Evolutionary conservation across 1,139 yeast species (phyloP).

Genomic region (Candida pseudocylindracea): DNA sequence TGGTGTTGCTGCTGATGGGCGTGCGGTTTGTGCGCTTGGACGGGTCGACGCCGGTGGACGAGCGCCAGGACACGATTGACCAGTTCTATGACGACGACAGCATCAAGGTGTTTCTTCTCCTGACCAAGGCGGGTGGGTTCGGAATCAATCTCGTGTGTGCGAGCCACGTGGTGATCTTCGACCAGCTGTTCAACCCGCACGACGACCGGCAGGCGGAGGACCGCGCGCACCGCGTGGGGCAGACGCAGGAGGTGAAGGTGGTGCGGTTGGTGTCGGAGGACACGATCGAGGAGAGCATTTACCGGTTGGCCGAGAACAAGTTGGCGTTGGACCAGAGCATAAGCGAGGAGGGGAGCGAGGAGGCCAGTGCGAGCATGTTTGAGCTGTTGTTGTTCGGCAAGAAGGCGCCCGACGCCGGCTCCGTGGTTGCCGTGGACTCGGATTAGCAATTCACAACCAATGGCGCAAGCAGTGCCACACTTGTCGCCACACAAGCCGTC

Average conservation of each 20-base stretch:
- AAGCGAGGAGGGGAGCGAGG: conserved; percentile 27
- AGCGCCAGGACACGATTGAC: conserved; percentile 82
- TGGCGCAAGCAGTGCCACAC: too few relatives aligned
- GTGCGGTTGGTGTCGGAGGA: conserved; percentile 49
- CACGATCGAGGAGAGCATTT: conserved; percentile 79
- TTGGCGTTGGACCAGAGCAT: conserved; percentile 65
- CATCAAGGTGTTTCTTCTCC: conserved; percentile 68
- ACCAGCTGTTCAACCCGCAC: conserved; percentile 91
- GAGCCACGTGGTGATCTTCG: conserved; percentile 75
- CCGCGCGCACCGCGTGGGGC: conserved; percentile 96
- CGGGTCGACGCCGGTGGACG: conserved; percentile 85
- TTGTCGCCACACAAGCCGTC: too few relatives aligned
- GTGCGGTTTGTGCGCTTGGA: conserved; percentile 71
- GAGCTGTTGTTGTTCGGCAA: conserved; percentile 21
- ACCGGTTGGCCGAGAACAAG: conserved; percentile 73
- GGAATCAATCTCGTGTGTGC: conserved; percentile 96
- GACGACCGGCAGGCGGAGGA: conserved; percentile 98
- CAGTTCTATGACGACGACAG: conserved; percentile 63
- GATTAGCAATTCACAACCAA: too few relatives aligned
- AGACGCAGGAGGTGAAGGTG: conserved; percentile 69
- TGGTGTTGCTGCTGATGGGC: conserved; percentile 38
- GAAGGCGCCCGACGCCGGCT: too few relatives aligned
- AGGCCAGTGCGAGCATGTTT: conserved; percentile 27
- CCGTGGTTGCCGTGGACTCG: too few relatives aligned
- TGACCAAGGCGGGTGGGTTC: conserved; percentile 96